Base-by-base conservation (phyloP, 2,329 filamentous ascomycete species). In the Dactylellina parvicollis region DNA sequence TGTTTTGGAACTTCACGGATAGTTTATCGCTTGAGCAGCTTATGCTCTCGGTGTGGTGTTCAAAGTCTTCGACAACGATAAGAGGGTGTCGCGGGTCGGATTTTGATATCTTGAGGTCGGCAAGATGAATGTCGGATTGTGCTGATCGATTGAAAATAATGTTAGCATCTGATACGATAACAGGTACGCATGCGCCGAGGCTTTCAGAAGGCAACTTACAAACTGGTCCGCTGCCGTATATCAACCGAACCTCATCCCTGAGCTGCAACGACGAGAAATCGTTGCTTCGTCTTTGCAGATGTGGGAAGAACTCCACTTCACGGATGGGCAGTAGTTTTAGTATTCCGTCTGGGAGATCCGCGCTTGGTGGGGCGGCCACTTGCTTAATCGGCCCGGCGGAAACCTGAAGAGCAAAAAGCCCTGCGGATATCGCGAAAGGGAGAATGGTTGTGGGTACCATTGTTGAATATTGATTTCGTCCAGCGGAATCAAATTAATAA, bases 31-130 rank as follows among this genome's bases (percentile, higher is more conserved):
- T 28, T 1, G 46, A 14, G 34, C 66, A 71, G 26, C 5, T 20
- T 24, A 64, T 64, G 14, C 42, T 57, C 16, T 57, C 9, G 4
- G 57, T 50, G 9, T 62, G 44, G 20, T 44, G 47, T 24, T 71
- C 57, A 14, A 71, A 14, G 30, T 71, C 50, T 20, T 71, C 66
- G 7, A 71, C 49, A 22, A 62, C 12, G 5, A 71, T 56, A n/a
- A 71, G 22, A 0, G 66, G 66, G 32, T 62, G 56, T 4, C 50
- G 12, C 16, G 55, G 55, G 7, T 61, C 32, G 1, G 57, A 38
- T 16, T 61, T 32, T 20, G 22, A 16, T 24, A 70, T 49, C 8
- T 47, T 70, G 3, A 70, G 8, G 2, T 61, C 20, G 0, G 56
- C 56, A 18, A 60, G 3, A 10, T 56, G 65, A 9, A 61, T 26